These are phyloP conservation scores for Trichoderma koningiopsis DNA, from an alignment of 2,329 filamentous ascomycete genomes.

Conservation along the genomic window DNA sequence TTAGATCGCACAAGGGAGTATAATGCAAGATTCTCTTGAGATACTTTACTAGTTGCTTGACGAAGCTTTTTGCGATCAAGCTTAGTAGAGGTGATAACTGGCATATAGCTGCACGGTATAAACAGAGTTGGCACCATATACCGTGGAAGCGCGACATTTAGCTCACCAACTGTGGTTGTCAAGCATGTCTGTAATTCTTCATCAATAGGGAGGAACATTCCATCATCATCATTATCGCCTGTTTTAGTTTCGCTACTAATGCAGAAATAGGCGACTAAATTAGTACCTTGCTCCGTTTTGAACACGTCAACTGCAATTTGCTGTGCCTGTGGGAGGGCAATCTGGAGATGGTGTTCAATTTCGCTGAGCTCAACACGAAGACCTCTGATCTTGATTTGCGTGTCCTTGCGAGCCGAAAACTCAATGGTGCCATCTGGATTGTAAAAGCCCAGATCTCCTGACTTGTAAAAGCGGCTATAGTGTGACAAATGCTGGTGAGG, in stretches of 20 bases:
- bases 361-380: conserved; percentile 18
- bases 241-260: background rate
- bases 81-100: conserved; percentile 16
- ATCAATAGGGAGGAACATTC: background rate
- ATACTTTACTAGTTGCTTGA: background rate
- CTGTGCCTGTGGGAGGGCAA: background rate
- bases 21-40: conserved; percentile 21
- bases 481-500: background rate
- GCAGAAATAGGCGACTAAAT: conserved; percentile 18
- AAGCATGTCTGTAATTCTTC: conserved; percentile 7
- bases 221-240: background rate
- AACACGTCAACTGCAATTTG: conserved; percentile 26
- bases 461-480: conserved; percentile 2
- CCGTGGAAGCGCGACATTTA: background rate
- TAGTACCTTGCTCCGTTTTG: background rate
- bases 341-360: conserved; percentile 11
- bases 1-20: conserved; percentile 34
- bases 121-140: conserved; percentile 21
- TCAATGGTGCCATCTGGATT: conserved; percentile 17
- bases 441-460: conserved; percentile 8
- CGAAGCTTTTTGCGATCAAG: conserved; percentile 25
- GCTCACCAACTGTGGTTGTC: background rate
- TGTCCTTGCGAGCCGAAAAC: conserved; percentile 14
- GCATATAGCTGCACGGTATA: conserved; percentile 15
- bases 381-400: conserved; percentile 16